Percentiles rank a stretch among this genome's conserved stretches.
These are phyloP conservation scores for Glycine latifolia DNA, from an alignment of 306 rosid species.

Conservation along the genomic window DNA sequence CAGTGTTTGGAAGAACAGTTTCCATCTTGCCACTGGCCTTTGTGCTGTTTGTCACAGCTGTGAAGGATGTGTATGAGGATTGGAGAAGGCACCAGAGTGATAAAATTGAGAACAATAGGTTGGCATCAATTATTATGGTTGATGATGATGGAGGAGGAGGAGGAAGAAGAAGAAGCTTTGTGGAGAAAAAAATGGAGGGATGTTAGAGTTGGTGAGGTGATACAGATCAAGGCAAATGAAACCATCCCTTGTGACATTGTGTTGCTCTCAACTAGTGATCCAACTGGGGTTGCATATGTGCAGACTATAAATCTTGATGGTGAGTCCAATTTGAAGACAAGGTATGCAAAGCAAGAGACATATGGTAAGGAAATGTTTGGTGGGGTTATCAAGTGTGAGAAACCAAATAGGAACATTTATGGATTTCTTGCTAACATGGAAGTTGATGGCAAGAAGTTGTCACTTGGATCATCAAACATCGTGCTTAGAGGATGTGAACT, in stretches of 20 bases:
- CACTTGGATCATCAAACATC: conserved; percentile 91
- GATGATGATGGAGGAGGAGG: conserved; percentile 1
- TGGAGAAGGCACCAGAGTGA: conserved; percentile 89
- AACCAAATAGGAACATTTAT: conserved; percentile 90
- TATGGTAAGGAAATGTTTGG: conserved; percentile 52
- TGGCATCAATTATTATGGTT: conserved; percentile 70
- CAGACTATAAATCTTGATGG: conserved; percentile 94
- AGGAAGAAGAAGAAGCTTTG: background rate
- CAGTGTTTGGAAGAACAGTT: conserved; percentile 85
- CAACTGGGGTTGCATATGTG: conserved; percentile 92
- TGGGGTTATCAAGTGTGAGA: conserved; percentile 87
- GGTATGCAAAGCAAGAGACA: conserved; percentile 93
- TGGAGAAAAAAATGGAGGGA: conserved; percentile 70
- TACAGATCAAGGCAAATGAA: conserved; percentile 67
- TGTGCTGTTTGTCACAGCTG: conserved; percentile 81
- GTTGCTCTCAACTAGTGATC: conserved; percentile 90
- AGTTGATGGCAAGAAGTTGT: conserved; percentile 74
- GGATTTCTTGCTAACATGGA: conserved; percentile 91
- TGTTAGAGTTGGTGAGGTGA: conserved; percentile 79
- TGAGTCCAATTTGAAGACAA: conserved; percentile 89
- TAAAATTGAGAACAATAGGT: conserved; percentile 79
- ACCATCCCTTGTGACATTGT: conserved; percentile 96
- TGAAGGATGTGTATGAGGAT: conserved; percentile 90
- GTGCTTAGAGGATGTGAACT: conserved; percentile 91
- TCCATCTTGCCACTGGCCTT: conserved; percentile 86